These are phyloP conservation scores for Tetrapisispora nanseiensis DNA, from an alignment of 805 yeast species.

Conservation along the genomic window DNA sequence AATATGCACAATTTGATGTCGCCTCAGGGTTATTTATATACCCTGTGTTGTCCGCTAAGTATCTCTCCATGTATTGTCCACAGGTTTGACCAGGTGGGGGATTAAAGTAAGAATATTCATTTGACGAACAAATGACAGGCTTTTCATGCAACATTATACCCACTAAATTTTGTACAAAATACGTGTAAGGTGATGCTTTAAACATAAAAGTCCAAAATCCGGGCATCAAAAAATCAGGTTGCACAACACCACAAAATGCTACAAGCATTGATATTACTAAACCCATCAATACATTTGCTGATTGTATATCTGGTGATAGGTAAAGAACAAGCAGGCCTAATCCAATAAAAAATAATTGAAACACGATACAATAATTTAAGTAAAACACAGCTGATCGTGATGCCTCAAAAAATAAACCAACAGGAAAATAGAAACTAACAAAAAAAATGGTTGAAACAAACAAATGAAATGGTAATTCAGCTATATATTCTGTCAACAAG, in stretches of 20 bases:
- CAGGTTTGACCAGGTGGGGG: constrained; percentile 20
- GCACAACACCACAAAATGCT: constrained; percentile 33
- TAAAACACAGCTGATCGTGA: constrained; percentile 35
- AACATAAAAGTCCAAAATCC: constrained; percentile 36
- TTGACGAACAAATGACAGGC: constrained; percentile 33
- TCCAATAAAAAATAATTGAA: constrained; percentile 37
- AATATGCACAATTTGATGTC: constrained; percentile 44
- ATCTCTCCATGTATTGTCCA: constrained; percentile 16
- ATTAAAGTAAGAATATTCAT: constrained; percentile 14
- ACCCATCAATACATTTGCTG: constrained; percentile 23
- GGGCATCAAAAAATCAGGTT: constrained; percentile 32
- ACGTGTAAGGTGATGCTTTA: constrained; percentile 35
- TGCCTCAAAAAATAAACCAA: constrained; percentile 23
- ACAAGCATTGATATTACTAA: constrained; percentile 23
- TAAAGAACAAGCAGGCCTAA: constrained; percentile 30
- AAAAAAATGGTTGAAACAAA: constrained; percentile 26
- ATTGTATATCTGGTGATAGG: constrained; percentile 18
- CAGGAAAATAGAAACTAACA: constrained; percentile 35
- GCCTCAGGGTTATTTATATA: constrained; percentile 25
- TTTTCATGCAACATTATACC: constrained; percentile 41
- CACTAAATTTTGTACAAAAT: constrained; percentile 37
- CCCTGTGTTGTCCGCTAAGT: constrained; percentile 15
- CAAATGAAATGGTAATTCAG: constrained; percentile 31
- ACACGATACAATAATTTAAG: constrained; percentile 34
- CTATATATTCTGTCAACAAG: constrained; percentile 28